phyloP scores from a whole-genome alignment of 2,329 filamentous ascomycete genomes.

The Geosmithia morbida region DNA sequence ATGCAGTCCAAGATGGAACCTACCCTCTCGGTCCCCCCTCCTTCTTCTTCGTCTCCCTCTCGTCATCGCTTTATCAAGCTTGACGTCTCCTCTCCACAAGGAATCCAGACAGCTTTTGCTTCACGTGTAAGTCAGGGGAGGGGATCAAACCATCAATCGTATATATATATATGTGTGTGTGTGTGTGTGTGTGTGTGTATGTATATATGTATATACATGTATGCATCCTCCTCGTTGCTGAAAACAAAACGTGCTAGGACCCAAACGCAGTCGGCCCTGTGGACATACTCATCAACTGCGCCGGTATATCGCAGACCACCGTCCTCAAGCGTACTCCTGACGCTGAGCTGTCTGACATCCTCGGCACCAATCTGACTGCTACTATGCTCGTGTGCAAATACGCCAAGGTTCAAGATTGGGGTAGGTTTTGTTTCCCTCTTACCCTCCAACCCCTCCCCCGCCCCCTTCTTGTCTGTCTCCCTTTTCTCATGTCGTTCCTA shows the following conservation, averaged over 20 bases:
- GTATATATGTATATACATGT: too few species aligned
- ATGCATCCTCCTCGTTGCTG: too few species aligned
- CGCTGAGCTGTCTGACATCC: conserved; percentile 35
- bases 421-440: conserved; percentile 6
- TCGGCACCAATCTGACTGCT: conserved; percentile 57
- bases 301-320: conserved; percentile 54
- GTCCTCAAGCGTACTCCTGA: conserved; percentile 43
- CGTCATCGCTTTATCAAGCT: conserved; percentile 18
- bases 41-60: conserved; percentile 2
- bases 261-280: conserved; percentile 14
- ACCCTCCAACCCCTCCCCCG: neutral
- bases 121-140: neutral
- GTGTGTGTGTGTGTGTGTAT: too few species aligned
- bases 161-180: too few species aligned
- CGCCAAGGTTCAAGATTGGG: conserved; percentile 17
- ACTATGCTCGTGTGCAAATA: conserved; percentile 48
- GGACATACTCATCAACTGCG: conserved; percentile 64
- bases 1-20: conserved; percentile 24
- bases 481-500: too few species aligned
- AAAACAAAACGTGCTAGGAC: too few species aligned
- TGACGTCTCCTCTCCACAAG: conserved; percentile 13
- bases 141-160: too few species aligned
- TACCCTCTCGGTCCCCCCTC: conserved; percentile 8
- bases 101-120: conserved; percentile 16
- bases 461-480: neutral